Conservation (phyloP, 75 land plant genomes). For the Cunninghamia lanceolata region DNA sequence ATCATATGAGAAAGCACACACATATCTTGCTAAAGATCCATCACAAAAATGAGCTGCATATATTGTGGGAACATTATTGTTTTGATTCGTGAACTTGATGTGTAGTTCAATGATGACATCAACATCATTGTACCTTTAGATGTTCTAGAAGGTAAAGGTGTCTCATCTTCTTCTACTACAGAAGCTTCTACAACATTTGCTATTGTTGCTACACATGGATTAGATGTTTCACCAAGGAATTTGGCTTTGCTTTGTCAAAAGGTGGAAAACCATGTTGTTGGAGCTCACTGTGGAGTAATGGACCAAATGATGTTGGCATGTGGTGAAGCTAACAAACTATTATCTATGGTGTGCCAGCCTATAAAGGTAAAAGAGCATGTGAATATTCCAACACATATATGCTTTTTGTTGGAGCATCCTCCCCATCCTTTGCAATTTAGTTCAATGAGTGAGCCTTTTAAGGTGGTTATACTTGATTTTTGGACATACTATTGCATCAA, state of each 20-base stretch:
- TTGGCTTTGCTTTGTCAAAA: constrained; percentile 91
- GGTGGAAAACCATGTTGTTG: constrained; percentile 97
- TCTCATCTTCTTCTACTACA: constrained; percentile 92
- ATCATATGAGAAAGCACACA: no score
- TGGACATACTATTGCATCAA: no score
- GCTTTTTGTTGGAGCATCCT: no score
- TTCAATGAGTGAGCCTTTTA: no score
- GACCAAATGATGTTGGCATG: constrained; percentile 98
- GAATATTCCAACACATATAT: constrained; percentile 78
- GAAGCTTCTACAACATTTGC: constrained; percentile 99
- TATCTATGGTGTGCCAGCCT: constrained; percentile 99
- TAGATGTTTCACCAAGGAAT: constrained; percentile 66
- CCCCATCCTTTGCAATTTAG: no score
- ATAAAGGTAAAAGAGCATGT: constrained; percentile 87
- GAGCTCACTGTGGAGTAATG: constrained; percentile 99
- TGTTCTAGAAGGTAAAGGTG: constrained; percentile 98
- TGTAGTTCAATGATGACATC: no score
- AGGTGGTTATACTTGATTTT: no score
- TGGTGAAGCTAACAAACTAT: constrained; percentile 94
- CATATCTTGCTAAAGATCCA: no score
- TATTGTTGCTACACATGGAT: constrained; percentile 92
- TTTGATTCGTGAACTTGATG: no score
- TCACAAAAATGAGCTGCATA: no score
- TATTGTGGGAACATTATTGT: no score
- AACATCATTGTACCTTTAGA: constrained; percentile 95